Base-by-base conservation (phyloP, 2,329 filamentous ascomycete genomes). In the Metarhizium album region DNA sequence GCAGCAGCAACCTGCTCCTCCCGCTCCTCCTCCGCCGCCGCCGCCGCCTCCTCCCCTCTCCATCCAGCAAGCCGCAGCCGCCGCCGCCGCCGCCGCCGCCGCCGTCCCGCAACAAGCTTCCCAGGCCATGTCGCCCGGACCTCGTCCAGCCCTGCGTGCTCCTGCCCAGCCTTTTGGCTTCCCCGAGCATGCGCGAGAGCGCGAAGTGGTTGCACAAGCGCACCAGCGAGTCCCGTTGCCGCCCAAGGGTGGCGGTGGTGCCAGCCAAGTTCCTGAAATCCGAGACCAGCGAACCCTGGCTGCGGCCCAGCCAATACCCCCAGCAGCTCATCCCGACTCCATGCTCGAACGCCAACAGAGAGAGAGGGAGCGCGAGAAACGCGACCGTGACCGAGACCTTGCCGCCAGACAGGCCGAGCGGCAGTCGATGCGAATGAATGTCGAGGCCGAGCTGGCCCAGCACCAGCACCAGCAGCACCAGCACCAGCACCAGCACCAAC, bases 361-460 rank as follows among this genome's bases (percentile, higher is more conserved):
- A 55, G 49, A 56, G 47, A 43, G 52, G 47, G 52, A 48, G 50
- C 22, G 57, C 24, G 57, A 60, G 27, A 52, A 61, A 18, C 49
- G 55, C 8, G 52, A 55, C 7, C 54, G 51, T n/a, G 52, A 60
- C 24, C 50, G 43, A 46, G 43, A 46, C 31, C 23, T 31, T 9
- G 43, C 16, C 14, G 43, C 43, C 16, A 46, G 43, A 20, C 43
- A 46, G 4, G 43, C 43, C 24, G 43, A 33, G 33, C 58, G 63
- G 14, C 64, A 63, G 45, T 53, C 64, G n/a, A 52, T 67, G 51
- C 60, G 63, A 14, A 59, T 78, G 46, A 78, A 79, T 60, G 74
- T 77, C 55, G 76, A 79, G 55, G 70, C 70, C 3, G 75, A 78
- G 43, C 60, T 61, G n/a, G 56, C 60, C n/a, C n/a, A n/a, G n/a